These are phyloP conservation scores for Fragaria ananassa DNA, from an alignment of 306 rosid species.

Conservation along the genomic window DNA sequence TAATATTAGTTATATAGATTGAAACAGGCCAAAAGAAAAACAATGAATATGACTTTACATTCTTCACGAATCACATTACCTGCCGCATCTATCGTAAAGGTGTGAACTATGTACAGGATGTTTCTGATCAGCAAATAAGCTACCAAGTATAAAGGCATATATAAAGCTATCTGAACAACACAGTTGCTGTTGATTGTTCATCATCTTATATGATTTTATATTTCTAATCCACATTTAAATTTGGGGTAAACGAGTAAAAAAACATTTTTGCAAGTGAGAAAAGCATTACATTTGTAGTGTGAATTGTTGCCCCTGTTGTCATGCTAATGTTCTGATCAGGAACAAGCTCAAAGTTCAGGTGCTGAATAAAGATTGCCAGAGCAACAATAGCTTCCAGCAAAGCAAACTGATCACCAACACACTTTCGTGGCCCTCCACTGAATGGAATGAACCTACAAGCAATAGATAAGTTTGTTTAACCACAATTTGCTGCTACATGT, in stretches of 20 bases:
- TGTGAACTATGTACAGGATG: not conserved
- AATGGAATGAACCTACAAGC: constrained; percentile 83
- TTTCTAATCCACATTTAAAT: not conserved
- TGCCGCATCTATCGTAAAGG: not conserved
- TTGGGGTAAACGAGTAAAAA: not conserved
- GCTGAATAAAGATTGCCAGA: constrained; percentile 75
- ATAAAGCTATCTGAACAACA: not conserved
- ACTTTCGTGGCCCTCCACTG: constrained; percentile 95
- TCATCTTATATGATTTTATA: not conserved
- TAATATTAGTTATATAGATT: not conserved
- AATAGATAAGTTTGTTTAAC: constrained; percentile 24
- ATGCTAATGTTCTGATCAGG: constrained; percentile 82
- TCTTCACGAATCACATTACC: not conserved
- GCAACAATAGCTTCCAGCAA: constrained; percentile 79
- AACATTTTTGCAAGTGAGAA: constrained; percentile 4
- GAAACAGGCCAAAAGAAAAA: not conserved
- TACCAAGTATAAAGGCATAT: not conserved
- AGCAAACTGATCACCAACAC: constrained; percentile 97
- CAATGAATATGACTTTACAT: not conserved
- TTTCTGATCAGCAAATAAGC: not conserved
- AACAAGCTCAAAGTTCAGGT: constrained; percentile 73
- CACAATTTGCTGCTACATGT: not conserved
- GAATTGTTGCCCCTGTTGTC: constrained; percentile 99
- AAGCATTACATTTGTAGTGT: constrained; percentile 74
- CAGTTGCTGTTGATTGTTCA: not conserved